Evolutionary conservation across 2,329 filamentous ascomycete genomes (phyloP), one percentile per base, ranked within the genome.

Genomic region (Colletotrichum zoysiae): DNA sequence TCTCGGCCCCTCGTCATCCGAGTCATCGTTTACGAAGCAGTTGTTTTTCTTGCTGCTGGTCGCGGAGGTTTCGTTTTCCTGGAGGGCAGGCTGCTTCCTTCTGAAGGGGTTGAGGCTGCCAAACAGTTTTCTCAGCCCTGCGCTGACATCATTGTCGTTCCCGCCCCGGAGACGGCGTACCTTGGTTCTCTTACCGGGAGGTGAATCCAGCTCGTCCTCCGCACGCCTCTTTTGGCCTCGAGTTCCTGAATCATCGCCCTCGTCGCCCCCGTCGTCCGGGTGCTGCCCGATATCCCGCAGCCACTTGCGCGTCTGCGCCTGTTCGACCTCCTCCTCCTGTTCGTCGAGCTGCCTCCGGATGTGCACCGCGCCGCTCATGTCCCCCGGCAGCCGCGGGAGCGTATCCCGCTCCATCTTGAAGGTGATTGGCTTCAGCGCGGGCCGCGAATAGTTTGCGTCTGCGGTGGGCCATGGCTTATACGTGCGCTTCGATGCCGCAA

Each of bases 401-500:
- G 7, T 51, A 20, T 50, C 23, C 46, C 20, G 23, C 3, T 48
- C 55, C 38, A 38, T 33, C 11, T 30, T 50, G 38, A 65, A 60
- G 12, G 33, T 59, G n/a, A 60, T 48, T n/a, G 65, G 53, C 26
- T 59, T 35, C 33, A 70, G 48, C 20, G 65, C 60, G 26, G 70
- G 55, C 11, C 35, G 44, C 18, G 48, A 44, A 66, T 35, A 60
- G 20, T 20, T 23, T 4, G 55, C 26, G 18, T 64, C 33, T 11
- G 59, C 60, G 18, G 60, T 72, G 18, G 59, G 66, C 70, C 70
- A 65, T 48, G 53, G 38, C 16, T 60, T 46, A 3, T 40, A 50
- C 33, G 12, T 57, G 46, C 16, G 23, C 23, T 14, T 20, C 33
- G 35, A 23, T n/a, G 55, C 20, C 6, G 20, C 35, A 57, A 9